Base-by-base conservation (phyloP, 1,284 basidiomycete genomes). In the Irpex sp. region DNA sequence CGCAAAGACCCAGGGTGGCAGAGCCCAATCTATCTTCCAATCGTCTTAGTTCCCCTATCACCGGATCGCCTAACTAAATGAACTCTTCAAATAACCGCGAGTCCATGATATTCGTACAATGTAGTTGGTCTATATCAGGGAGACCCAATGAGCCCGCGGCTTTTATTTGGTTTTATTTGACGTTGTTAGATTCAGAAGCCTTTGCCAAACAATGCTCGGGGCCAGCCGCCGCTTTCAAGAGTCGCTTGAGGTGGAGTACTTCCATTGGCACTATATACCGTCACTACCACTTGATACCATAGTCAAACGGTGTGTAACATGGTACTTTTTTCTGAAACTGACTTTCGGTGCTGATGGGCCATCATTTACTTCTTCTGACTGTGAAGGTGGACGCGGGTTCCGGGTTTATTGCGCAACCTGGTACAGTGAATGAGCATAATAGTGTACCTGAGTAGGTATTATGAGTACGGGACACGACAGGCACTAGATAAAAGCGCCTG, bases 101-200 rank as follows among this genome's bases (percentile, higher is more conserved):
- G 26, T 26, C 26, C 26, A 26, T 26, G 26, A 26, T 26, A 26
- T 26, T 26, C 26, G 26, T 26, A 26, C 26, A 26, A 26, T 26
- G 26, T 26, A 26, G 26, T 4, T 26, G 26, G 26, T 26, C 26
- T 26, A 26, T 26, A 26, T 26, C 26, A 26, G 26, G 26, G 26
- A 26, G 26, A 26, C 26, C 26, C 26, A 26, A 26, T 26, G 26
- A 26, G 26, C 26, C 26, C 26, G 19, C 49, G 49, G 13, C 17
- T 8, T 17, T 8, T 50, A 21, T 50, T 50, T 17, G 11, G 57
- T 36, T n/a, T 51, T 61, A 47, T 53, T 61, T 61, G 61, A 54
- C 35, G 19, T 7, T 61, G 61, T 58, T 61, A 58, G 56, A 43
- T 49, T 58, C 61, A 33, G 37, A 58, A 37, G 61, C 47, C 49